These are phyloP conservation scores for Groenewaldozyma auringiensis DNA, from an alignment of 1,139 yeast genomes.

Conservation along the genomic window DNA sequence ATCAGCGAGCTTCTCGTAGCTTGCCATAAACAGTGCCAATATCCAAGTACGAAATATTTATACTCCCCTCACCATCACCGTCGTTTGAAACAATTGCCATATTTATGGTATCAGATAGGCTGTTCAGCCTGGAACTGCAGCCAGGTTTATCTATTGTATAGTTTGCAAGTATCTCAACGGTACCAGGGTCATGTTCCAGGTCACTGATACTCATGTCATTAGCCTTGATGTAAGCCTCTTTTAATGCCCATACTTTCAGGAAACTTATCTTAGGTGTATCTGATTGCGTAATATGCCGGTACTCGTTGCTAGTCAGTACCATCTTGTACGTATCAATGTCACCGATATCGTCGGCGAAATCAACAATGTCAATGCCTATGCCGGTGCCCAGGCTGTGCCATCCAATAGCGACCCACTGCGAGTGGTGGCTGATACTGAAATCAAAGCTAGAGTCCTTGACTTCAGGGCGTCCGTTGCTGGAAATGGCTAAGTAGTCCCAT, in stretches of 20 bases:
- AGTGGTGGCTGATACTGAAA: constrained; percentile 2
- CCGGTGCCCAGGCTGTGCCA: too few relatives aligned
- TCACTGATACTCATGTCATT: neutral
- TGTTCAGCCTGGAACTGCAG: too few relatives aligned
- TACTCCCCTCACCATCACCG: too few relatives aligned
- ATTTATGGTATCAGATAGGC: too few relatives aligned
- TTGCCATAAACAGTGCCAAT: too few relatives aligned
- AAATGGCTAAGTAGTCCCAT: neutral
- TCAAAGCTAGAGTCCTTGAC: neutral
- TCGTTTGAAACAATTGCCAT: too few relatives aligned
- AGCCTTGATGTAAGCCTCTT: neutral
- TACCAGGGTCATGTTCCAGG: neutral
- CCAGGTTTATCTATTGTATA: too few relatives aligned
- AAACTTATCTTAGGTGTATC: neutral
- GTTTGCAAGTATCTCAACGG: neutral
- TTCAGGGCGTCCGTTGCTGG: neutral
- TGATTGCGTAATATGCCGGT: neutral
- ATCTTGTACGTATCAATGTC: neutral
- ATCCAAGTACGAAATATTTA: too few relatives aligned
- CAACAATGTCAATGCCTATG: constrained; percentile 1
- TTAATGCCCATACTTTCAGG: neutral
- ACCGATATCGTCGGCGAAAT: neutral
- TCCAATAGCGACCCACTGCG: neutral
- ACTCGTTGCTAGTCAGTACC: neutral
- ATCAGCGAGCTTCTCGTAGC: too few relatives aligned